Evolutionary conservation across 331 rosid genomes (phyloP).

Genomic region (Pyrus hybrid): DNA sequence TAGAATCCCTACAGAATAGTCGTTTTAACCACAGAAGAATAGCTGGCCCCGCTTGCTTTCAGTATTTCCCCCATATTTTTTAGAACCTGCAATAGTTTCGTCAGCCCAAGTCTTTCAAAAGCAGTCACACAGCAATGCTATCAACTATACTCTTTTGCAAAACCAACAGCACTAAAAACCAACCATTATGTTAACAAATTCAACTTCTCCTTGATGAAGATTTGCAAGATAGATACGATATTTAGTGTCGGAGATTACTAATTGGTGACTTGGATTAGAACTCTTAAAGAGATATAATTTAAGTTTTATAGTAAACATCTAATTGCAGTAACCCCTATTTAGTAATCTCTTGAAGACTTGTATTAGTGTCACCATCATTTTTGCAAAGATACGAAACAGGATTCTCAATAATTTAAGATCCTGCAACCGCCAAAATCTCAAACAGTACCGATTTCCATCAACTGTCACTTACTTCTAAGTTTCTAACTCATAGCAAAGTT

Average conservation of each 20-base stretch:
- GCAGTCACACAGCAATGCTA: neutral
- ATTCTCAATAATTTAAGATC: neutral
- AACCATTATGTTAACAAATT: neutral
- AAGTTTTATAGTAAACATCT: too few relatives aligned
- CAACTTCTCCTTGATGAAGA: neutral
- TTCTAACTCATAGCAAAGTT: neutral
- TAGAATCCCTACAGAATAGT: constrained; percentile 56
- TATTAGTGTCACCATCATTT: too few relatives aligned
- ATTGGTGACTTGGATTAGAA: too few relatives aligned
- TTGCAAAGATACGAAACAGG: too few relatives aligned
- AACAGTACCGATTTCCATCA: neutral
- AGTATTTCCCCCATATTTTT: constrained; percentile 89
- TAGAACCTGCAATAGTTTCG: constrained; percentile 40
- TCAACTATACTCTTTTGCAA: neutral
- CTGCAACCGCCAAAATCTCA: neutral
- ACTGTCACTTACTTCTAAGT: neutral
- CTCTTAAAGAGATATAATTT: too few relatives aligned
- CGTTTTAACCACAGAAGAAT: constrained; percentile 79
- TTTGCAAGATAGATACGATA: neutral
- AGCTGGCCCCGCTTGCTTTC: constrained; percentile 68
- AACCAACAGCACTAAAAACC: neutral
- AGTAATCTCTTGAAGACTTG: too few relatives aligned
- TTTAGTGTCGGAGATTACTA: neutral
- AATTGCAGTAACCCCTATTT: too few relatives aligned
- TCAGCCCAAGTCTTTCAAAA: neutral